Conservation (phyloP, 129 eudicot genomes). For the Tagetes erecta region DNA sequence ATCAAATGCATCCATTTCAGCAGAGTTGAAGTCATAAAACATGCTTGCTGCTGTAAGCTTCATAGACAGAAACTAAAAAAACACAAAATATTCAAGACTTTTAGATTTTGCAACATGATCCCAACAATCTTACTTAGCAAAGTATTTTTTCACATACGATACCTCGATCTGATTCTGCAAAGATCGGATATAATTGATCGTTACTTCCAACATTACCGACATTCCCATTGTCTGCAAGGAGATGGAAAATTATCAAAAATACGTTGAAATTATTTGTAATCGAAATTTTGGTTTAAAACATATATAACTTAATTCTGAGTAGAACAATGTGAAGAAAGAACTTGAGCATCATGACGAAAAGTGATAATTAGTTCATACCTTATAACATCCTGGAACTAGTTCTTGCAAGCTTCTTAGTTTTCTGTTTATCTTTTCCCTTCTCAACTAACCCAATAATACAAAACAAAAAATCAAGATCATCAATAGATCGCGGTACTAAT, state of each 20-base stretch:
- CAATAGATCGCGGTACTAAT: not conserved
- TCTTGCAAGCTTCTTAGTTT: conserved; percentile 80
- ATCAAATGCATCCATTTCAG: conserved; percentile 77
- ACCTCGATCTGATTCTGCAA: conserved; percentile 94
- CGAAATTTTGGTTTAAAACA: not conserved
- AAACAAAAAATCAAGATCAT: not conserved
- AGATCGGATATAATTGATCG: conserved; percentile 73
- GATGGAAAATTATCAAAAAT: not conserved
- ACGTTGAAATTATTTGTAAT: not conserved
- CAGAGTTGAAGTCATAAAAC: conserved; percentile 86
- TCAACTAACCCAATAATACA: conserved; percentile 34
- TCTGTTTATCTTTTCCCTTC: conserved; percentile 86
- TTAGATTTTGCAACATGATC: not conserved
- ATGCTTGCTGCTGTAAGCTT: conserved; percentile 97
- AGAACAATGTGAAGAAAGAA: not conserved
- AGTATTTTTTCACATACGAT: conserved; percentile 4
- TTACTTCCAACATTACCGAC: conserved; percentile 95
- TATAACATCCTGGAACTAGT: conserved; percentile 93
- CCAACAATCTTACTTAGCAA: conserved; percentile 2
- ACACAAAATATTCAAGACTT: conserved; percentile 3
- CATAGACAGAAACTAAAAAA: conserved; percentile 80
- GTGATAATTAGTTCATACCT: conserved; percentile 53
- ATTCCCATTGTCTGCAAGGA: conserved; percentile 83
- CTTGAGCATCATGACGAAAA: not conserved
- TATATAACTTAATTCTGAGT: not conserved